Conservation (phyloP, 2,329 filamentous ascomycete species). For the Ophiostoma sp. region DNA sequence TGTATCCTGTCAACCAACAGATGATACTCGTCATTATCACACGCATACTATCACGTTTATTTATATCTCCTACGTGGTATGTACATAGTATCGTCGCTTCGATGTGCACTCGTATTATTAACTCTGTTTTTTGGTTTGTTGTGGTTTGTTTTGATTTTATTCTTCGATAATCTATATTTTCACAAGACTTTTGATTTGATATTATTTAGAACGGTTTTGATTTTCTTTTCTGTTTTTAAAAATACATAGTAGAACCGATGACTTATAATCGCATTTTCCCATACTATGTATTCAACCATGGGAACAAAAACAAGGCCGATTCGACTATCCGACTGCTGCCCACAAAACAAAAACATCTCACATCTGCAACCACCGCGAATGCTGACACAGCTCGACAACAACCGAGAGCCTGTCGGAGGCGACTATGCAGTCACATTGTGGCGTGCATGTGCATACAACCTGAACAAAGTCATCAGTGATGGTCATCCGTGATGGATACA, state of each 20-base stretch:
- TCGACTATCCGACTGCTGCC: background rate
- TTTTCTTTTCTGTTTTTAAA: too few species aligned
- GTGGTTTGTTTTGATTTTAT: background rate
- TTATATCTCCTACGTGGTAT: background rate
- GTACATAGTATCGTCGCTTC: background rate
- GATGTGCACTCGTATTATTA: background rate
- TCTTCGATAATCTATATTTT: background rate
- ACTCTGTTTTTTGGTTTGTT: background rate
- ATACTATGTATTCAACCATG: too few species aligned
- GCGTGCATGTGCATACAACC: conserved; percentile 1
- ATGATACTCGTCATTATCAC: background rate
- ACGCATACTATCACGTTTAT: background rate
- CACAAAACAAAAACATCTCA: background rate
- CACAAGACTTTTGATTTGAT: too few species aligned
- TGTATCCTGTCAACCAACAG: background rate
- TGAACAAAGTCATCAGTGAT: background rate
- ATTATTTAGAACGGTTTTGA: too few species aligned
- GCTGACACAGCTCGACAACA: conserved; percentile 4
- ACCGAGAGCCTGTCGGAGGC: conserved; percentile 12
- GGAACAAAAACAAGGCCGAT: background rate
- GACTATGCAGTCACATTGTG: conserved; percentile 13
- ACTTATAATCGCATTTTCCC: too few species aligned
- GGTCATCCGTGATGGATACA: background rate
- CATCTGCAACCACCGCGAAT: background rate
- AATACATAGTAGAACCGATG: too few species aligned